Evolutionary conservation across 768 basidiomycete genomes (phyloP).

Genomic region (Porphyrellus cyaneotinctus): DNA sequence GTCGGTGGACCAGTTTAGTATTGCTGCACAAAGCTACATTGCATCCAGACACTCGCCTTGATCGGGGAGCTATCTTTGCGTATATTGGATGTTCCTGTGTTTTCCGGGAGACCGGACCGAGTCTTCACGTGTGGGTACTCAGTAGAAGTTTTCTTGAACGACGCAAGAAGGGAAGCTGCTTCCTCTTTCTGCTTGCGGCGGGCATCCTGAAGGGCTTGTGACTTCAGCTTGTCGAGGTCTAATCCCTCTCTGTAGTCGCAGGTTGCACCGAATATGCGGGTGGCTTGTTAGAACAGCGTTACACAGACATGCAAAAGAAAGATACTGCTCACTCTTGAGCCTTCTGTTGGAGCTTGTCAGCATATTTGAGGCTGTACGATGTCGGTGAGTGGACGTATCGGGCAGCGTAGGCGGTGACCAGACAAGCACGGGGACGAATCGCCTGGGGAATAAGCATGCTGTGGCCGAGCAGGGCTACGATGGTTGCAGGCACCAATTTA

Average conservation of each 20-base stretch:
- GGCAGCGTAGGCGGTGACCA: not conserved
- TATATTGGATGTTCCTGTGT: constrained; percentile 9
- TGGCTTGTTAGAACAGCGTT: constrained; percentile 15
- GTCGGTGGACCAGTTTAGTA: not conserved
- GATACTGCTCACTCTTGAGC: constrained; percentile 56
- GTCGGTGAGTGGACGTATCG: constrained; percentile 16
- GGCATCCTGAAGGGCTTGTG: constrained; percentile 26
- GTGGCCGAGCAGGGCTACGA: too few species aligned
- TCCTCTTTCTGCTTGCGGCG: constrained; percentile 31
- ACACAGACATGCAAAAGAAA: constrained; percentile 7
- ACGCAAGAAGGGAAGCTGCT: constrained; percentile 10
- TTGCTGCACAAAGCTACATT: not conserved
- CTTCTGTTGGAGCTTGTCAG: constrained; percentile 59
- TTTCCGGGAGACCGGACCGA: not conserved
- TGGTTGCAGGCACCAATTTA: too few species aligned
- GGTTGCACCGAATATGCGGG: constrained; percentile 3
- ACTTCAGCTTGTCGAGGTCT: constrained; percentile 35
- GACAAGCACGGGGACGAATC: constrained; percentile 5
- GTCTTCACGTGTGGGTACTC: constrained; percentile 8
- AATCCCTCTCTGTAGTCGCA: constrained; percentile 40
- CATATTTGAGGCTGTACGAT: constrained; percentile 53
- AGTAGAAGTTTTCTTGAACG: constrained; percentile 11
- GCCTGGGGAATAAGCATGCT: too few species aligned
- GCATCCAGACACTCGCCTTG: constrained; percentile 40
- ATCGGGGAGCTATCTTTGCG: constrained; percentile 68